Evolutionary conservation across 2,329 filamentous ascomycete genomes (phyloP), one percentile per base, ranked within the genome.

Genomic region (Colletotrichum sp.): DNA sequence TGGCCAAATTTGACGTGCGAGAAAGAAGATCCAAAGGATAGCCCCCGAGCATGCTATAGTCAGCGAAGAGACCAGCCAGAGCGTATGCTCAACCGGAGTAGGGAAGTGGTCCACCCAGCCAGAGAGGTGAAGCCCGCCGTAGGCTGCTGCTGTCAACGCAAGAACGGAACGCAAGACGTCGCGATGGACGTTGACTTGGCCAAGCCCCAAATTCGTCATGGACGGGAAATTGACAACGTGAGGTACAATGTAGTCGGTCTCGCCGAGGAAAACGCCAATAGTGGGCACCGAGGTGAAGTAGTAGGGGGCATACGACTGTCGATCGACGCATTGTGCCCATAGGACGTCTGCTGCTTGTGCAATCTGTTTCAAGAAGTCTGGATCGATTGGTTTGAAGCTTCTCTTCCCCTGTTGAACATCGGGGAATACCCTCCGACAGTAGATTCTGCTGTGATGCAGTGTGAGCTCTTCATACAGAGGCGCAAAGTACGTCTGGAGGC

Each of bases 51-150:
- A 77, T 4, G 74, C 67, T 13, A 72, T 72, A 10, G 79, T 78
- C 64, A 80, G 78, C 1, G 77, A 48, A 14, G 79, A 68, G 4
- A 68, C 73, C 7, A 79, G 69, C 78, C 80, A 81, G 18, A 81
- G 52, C 69, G 75, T 80, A 59, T 48, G 43, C 56, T 82, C 81
- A 4, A 71, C 30, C 5, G 36, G 30, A 14, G 76, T 78, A 1
- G 80, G 78, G 63, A 81, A 82, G 63, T 81, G 74, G 26, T 81
- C 78, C 28, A 80, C 78, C 80, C 80, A 82, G 9, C 77, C 80
- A 3, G 78, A 75, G 10, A 78, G 63, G 59, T 81, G 81, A 5
- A 81, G 63, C 16, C 66, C 71, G 21, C 74, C 74, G 24, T 74
- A 76, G 5, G 65, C 71, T 24, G 74, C 74, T 18, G 71, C 71